These are phyloP conservation scores for Tephrocybe sp. DNA, from an alignment of 768 basidiomycete species.

Conservation along the genomic window DNA sequence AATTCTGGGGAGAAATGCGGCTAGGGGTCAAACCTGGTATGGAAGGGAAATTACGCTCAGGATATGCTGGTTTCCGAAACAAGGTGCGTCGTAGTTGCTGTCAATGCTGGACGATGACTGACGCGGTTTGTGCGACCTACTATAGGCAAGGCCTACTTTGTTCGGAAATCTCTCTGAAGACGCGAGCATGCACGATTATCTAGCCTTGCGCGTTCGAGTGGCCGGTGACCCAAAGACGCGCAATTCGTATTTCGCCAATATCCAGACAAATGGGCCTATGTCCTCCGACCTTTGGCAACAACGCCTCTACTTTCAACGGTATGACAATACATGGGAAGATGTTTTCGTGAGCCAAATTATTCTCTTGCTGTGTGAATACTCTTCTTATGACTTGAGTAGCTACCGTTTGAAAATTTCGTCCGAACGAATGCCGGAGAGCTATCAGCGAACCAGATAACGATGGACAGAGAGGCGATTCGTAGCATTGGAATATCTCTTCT, in stretches of 20 bases:
- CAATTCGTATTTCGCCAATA: conserved; percentile 88
- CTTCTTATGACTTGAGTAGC: conserved; percentile 37
- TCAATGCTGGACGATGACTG: background rate
- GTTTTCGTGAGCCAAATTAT: conserved; percentile 55
- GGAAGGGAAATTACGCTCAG: conserved; percentile 69
- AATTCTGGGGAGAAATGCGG: conserved; percentile 81
- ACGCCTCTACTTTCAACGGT: conserved; percentile 72
- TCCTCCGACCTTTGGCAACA: conserved; percentile 94
- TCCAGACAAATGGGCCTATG: conserved; percentile 83
- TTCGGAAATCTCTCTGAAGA: conserved; percentile 88
- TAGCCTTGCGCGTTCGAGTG: conserved; percentile 76
- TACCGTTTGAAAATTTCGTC: conserved; percentile 77
- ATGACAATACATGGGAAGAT: conserved; percentile 75
- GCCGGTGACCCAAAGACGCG: conserved; percentile 74
- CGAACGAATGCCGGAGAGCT: conserved; percentile 73
- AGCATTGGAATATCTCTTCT: conserved; percentile 86
- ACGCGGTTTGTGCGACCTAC: no score
- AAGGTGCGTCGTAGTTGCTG: conserved; percentile 45
- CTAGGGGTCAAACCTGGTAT: conserved; percentile 65
- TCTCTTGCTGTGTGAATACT: conserved; percentile 11
- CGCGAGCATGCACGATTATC: conserved; percentile 74
- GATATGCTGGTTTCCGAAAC: conserved; percentile 90
- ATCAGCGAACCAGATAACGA: conserved; percentile 65
- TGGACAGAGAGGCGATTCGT: conserved; percentile 72
- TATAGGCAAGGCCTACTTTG: conserved; percentile 74